Base-by-base conservation (phyloP, 495 filamentous ascomycete genomes). In the Podospora anserina region DNA sequence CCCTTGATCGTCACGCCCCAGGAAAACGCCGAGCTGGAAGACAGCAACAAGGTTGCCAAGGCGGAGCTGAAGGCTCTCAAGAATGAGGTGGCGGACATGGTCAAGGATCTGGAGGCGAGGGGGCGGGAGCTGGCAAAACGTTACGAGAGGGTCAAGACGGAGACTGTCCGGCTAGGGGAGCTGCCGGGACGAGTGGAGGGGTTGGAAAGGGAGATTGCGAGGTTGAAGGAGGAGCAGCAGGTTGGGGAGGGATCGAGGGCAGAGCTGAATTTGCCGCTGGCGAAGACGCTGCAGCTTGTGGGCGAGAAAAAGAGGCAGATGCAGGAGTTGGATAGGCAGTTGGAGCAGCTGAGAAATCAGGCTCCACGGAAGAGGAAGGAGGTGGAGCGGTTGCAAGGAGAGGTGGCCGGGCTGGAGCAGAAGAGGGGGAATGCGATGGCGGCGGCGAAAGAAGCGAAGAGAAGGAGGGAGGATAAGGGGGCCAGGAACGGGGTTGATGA, bases 21-120 rank as follows among this genome's bases (percentile, higher is more conserved):
- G 71, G 93, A 97, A 69, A 97, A 96, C 76, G 84, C 89, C 19
- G 89, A 91, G 65, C 82, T 97, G 34, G 94, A 97, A 76, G 84
- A 82, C 57, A 78, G 87, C 68, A 84, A 97, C 30, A 82, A 83
- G 4, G 85, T 82, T 26, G 88, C 90, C 26, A 98, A 99, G 70
- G 88, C 88, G 1, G 83, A 83, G 34, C 84, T 97, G 0, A 90
- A 93, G 73, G 82, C 85, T 39, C 87, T 89, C 69, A 99, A 99
- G 79, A 83, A 85, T 28, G 90, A 94, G 57, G 92, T 96, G 2
- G 85, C 87, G n/a, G 80, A 82, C 27, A 85, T 94, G 82, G 85
- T 96, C 9, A 75, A 81, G 32, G 88, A 89, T 67, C 84, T 98
- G 71, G 94, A 96, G 70, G 78, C 77, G 64, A 85, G 86, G 54